phyloP scores from a whole-genome alignment of 768 basidiomycete species.

The Mycena alexandri region DNA sequence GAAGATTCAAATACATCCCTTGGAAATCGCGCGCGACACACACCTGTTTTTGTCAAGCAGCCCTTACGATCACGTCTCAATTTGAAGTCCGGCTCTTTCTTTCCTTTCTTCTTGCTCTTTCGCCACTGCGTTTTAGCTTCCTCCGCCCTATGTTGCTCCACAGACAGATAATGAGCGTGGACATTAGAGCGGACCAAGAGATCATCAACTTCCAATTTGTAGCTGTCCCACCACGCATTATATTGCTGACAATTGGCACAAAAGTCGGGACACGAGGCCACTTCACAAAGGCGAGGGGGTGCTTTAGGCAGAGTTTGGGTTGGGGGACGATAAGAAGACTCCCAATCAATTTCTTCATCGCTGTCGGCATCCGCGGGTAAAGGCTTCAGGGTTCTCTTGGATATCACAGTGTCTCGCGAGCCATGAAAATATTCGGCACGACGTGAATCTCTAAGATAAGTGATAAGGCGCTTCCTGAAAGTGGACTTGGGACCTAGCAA shows the following conservation, averaged over 20 bases:
- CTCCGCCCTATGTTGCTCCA: neutral
- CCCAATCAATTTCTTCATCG: too few relatives aligned
- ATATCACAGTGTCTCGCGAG: too few relatives aligned
- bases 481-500: constrained; percentile 38
- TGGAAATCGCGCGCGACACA: constrained; percentile 43
- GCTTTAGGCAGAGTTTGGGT: too few relatives aligned
- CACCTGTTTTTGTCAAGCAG: constrained; percentile 20
- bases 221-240: constrained; percentile 39
- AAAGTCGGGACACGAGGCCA: too few relatives aligned
- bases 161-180: constrained; percentile 34
- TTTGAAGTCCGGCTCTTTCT: too few relatives aligned
- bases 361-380: too few relatives aligned
- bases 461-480: constrained; percentile 43
- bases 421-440: too few relatives aligned
- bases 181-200: constrained; percentile 36
- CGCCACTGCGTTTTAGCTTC: constrained; percentile 7
- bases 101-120: neutral
- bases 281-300: too few relatives aligned
- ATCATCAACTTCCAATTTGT: constrained; percentile 36
- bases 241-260: neutral
- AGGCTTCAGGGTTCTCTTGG: too few relatives aligned
- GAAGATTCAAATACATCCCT: neutral
- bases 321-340: too few relatives aligned
- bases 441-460: constrained; percentile 47
- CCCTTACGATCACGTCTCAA: constrained; percentile 5